Base-by-base conservation (phyloP, 495 filamentous ascomycete species). In the Penicillium steckii region DNA sequence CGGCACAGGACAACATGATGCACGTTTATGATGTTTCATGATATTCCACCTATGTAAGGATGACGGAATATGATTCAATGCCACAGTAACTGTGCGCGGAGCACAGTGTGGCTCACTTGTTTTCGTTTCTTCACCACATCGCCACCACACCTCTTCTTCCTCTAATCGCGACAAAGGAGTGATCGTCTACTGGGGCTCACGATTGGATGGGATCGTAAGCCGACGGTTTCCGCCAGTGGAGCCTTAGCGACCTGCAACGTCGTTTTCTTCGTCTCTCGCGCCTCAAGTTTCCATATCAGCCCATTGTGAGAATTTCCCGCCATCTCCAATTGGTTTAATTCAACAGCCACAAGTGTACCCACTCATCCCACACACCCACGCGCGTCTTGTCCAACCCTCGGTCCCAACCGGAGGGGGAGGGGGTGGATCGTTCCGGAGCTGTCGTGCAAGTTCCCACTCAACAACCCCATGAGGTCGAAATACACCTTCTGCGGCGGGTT, bases 401-500 rank as follows among this genome's bases (percentile, higher is more conserved):
- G 17, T 10, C 27, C 27, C 27, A 29, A 29, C 27, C 27, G 27
- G 27, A 6, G 27, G 27, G 27, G 27, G 12, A 12, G 27, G 12
- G 12, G 17, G 7, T 12, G 35, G 0, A 15, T 15, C 35, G 35
- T 17, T 15, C n/a, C 8, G 18, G n/a, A 38, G 1, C 2, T 38
- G 27, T 13, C n/a, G 27, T 38, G 2, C 4, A 12, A 38, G 33
- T 38, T 38, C 17, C 17, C 35, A 38, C 35, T 15, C 8, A 8
- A 0, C 17, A 21, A 32, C 8, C 17, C 15, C 35, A 38, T 19
- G 52, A 53, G 59, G 54, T 62, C 44, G 50, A 55, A 33, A 48
- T 61, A 56, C 46, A 52, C 30, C 45, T 43, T 30, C 45, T 50
- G 52, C 57, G 55, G 57, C 57, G 52, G 53, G 41, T 50, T 53